phyloP scores from a whole-genome alignment of 371 early-diverging fungal genomes.

The Haplosporangium sp. region DNA sequence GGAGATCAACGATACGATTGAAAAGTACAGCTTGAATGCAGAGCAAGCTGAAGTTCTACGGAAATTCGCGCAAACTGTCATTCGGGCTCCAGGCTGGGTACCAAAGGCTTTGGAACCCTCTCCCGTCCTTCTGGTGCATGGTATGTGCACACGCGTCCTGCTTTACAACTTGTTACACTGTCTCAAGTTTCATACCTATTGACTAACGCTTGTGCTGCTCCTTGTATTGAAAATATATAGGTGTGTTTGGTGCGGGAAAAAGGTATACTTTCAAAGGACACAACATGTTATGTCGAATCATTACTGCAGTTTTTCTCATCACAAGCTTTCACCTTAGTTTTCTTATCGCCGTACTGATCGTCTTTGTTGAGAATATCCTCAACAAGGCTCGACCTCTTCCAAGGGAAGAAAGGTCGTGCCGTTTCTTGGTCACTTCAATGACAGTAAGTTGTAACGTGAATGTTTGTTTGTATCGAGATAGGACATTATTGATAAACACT shows the following conservation, averaged over 20 bases:
- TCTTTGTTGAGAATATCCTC: slow-evolving; percentile 74
- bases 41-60: slow-evolving; percentile 75
- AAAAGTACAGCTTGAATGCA: slow-evolving; percentile 64
- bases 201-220: neutral
- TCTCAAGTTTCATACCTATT: neutral
- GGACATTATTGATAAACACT: neutral
- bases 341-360: slow-evolving; percentile 80
- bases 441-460: slow-evolving; percentile 48
- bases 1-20: slow-evolving; percentile 55
- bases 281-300: neutral
- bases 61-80: slow-evolving; percentile 64
- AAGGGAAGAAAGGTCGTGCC: slow-evolving; percentile 51
- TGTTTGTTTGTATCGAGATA: neutral
- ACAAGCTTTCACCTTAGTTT: slow-evolving; percentile 57
- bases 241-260: slow-evolving; percentile 86
- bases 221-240: slow-evolving; percentile 14
- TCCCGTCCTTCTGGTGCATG: slow-evolving; percentile 66
- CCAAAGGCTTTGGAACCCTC: slow-evolving; percentile 22
- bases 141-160: slow-evolving; percentile 30
- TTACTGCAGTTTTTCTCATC: neutral
- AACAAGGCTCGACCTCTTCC: slow-evolving; percentile 55
- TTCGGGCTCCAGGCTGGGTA: slow-evolving; percentile 58
- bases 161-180: neutral
- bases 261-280: slow-evolving; percentile 58
- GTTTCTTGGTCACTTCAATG: slow-evolving; percentile 74